A percentile compares a stretch with the other conserved stretches of the same genome.
These are phyloP conservation scores for Neurospora sp. DNA, from an alignment of 2,329 filamentous ascomycete species.

Conservation along the genomic window DNA sequence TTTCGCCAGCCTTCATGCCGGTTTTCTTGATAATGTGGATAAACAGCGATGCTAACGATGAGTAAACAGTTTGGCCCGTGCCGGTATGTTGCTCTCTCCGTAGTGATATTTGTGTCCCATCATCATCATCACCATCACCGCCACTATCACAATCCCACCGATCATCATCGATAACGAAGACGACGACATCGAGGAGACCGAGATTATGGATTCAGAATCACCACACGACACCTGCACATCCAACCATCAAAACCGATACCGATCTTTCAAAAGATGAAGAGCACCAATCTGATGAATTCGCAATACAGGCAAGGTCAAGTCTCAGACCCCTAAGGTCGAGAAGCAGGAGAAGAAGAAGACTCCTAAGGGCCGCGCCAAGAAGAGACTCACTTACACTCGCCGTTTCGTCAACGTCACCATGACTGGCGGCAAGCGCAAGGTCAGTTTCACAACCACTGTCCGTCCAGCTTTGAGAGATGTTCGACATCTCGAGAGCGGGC, in stretches of 20 bases:
- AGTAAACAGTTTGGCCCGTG: constrained; percentile 19
- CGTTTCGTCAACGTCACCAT: constrained; percentile 98
- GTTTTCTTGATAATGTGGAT: neutral
- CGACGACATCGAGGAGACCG: neutral
- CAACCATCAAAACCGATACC: neutral
- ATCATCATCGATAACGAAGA: neutral
- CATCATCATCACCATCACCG: neutral
- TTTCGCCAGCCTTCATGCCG: neutral
- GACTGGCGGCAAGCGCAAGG: constrained; percentile 96
- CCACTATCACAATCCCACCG: neutral
- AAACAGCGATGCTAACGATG: constrained; percentile 7
- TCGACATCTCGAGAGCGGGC: neutral
- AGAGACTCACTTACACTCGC: constrained; percentile 92
- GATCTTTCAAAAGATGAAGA: neutral
- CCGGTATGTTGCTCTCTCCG: constrained; percentile 14
- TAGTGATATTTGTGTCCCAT: neutral
- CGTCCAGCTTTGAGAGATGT: neutral
- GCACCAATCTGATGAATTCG: constrained; percentile 7
- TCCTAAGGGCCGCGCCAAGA: constrained; percentile 86
- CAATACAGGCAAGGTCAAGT: constrained; percentile 81
- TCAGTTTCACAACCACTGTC: constrained; percentile 31
- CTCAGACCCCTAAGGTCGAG: constrained; percentile 69
- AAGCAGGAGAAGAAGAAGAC: constrained; percentile 23
- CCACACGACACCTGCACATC: neutral
- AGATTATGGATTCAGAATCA: neutral